Base-by-base conservation (phyloP, 2,329 filamentous ascomycete species). In the Aspergillus aculeatinus region DNA sequence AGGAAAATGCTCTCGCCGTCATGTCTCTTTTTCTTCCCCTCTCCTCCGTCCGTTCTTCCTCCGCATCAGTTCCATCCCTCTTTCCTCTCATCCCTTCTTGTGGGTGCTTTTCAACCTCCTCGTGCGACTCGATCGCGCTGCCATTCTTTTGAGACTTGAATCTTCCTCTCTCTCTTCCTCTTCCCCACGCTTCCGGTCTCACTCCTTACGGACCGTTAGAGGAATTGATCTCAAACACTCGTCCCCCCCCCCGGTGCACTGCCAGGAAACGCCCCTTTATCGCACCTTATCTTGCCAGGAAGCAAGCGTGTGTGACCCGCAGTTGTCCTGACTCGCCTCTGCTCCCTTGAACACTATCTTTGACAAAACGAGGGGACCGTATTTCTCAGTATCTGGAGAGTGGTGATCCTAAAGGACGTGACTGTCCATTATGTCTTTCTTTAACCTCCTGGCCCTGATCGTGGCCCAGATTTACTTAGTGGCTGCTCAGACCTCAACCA, bases 401-500 rank as follows among this genome's bases (percentile, higher is more conserved):
- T 58, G 50, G 50, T 58, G 29, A 35, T 54, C 58, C 48, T 21
- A 48, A 52, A 57, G 48, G 19, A 52, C 62, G 25, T 65, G 55
- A 31, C 12, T 12, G n/a, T 54, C 51, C 54, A 64, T n/a, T 52
- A 74, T 74, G 72, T 67, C 62, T 5, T 55, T 66, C 58, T 60
- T 73, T 60, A 65, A 65, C 19, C 56, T 66, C 7, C 35, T 73
- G 23, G 68, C 69, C 61, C 60, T 73, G n/a, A 50, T 73, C 50
- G 63, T 69, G 55, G 68, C 68, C 58, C 58, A 72, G 49, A 64
- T 73, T 57, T 64, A 64, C 51, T 68, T 68, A 7, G 74, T 71
- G 31, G 55, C 65, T 23, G 92, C 89, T 52, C 94, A 97, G 75
- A 92, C 92, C 33, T 86, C 77, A 58, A 92, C 90, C 7, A 75